These are phyloP conservation scores for Globisporangium recalcitrans DNA, from an alignment of 352 stramenopile genomes.

Conservation along the genomic window DNA sequence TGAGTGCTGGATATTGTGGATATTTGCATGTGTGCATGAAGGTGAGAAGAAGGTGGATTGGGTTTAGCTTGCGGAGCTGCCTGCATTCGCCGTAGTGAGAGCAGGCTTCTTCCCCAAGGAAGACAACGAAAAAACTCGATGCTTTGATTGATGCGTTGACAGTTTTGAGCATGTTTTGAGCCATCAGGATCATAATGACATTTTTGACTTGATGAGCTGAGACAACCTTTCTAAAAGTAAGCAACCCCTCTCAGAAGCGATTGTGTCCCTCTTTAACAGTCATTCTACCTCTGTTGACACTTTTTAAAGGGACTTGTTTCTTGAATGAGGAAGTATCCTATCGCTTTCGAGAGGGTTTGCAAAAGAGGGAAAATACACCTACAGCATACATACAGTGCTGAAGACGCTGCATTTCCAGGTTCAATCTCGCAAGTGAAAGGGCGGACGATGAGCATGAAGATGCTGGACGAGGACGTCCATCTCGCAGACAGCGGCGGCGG, in stretches of 20 bases:
- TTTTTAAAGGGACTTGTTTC: no score
- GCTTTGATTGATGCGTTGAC: not conserved
- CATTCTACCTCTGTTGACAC: no score
- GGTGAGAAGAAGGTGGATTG: not conserved
- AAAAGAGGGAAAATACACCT: no score
- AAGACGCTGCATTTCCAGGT: not conserved
- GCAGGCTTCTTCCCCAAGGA: not conserved
- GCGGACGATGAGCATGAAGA: constrained; percentile 30
- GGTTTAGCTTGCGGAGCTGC: not conserved
- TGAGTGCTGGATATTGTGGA: not conserved
- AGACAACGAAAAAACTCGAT: not conserved
- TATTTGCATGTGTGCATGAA: not conserved
- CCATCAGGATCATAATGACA: not conserved
- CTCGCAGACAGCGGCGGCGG: not conserved
- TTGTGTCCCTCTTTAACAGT: no score
- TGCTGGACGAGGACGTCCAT: constrained; percentile 24
- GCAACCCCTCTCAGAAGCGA: constrained; percentile 4
- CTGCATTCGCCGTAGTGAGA: not conserved
- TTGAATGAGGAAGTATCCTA: no score
- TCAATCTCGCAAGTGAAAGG: not conserved
- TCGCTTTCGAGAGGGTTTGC: no score
- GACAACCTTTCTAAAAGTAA: not conserved
- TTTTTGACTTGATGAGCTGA: not conserved
- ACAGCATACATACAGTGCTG: not conserved
- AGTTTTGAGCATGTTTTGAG: not conserved